Evolutionary conservation across 805 yeast species (phyloP), one percentile per base, ranked within the genome.

Genomic region (Suhomyces canberraensis): DNA sequence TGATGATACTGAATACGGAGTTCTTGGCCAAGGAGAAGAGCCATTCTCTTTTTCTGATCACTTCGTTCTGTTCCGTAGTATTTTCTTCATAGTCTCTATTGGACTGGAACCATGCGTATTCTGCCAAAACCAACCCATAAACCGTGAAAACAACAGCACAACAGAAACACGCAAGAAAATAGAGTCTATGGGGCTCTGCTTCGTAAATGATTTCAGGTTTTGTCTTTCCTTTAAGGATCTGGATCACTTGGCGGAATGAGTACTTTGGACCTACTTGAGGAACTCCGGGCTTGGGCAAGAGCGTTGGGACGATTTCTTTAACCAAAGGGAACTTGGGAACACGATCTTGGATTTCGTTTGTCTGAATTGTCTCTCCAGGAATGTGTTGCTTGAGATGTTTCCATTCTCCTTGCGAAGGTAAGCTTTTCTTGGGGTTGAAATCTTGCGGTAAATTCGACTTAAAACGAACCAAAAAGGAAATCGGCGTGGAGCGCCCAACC

Each of bases 141-240:
- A 82, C 69, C 2, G 83, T 67, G 48, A 83, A 76, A 8, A 81
- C 78, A 25, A 84, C 61, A 0, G 89, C 86, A 51, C 82, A 70
- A 30, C 85, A 78, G 43, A 80, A 77, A 53, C 85, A 76, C 15
- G 78, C 73, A 8, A 84, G 63, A 56, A 85, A 86, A 57, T 85
- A 87, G 21, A 84, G 66, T 39, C 84, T 66, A 54, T 87, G 95
- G 0, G 93, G 85, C 59, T 87, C 95, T 17, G 89, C 78, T 65
- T 85, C 91, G 59, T 86, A 87, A 29, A 86, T 71, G 36, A 86
- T 64, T 51, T 85, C 95, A 1, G 91, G 91, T 32, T 73, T 71
- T 9, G 60, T 61, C 47, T 80, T 76, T 26, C 64, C 61, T 41
- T 72, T 66, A 42, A 86, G 61, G 8, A 75, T 70, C 39, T 73